phyloP scores from a whole-genome alignment of 2,329 filamentous ascomycete species.

The Arthrobotrys megalospora region DNA sequence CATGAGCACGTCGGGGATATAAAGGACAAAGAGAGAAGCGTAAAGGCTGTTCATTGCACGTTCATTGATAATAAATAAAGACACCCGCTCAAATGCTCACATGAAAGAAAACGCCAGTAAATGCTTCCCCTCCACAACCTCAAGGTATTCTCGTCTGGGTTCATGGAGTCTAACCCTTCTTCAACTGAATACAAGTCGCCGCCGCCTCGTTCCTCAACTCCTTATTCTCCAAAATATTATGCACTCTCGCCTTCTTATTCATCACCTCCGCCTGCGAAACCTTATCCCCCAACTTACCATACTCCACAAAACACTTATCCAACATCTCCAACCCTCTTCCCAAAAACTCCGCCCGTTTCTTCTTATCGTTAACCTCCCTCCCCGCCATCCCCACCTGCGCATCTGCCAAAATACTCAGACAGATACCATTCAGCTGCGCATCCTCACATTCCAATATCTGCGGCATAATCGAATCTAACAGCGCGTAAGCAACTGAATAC shows the following conservation, averaged over 20 bases:
- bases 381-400: conserved; percentile 84
- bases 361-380: conserved; percentile 65
- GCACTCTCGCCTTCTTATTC: conserved; percentile 84
- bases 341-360: conserved; percentile 73
- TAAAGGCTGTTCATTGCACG: too few relatives aligned
- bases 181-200: conserved; percentile 76
- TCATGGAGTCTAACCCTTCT: conserved; percentile 66
- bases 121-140: conserved; percentile 7
- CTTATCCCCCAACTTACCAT: conserved; percentile 77
- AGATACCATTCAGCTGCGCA: conserved; percentile 74
- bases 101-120: conserved; percentile 7
- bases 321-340: conserved; percentile 75
- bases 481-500: conserved; percentile 76
- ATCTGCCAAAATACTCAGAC: conserved; percentile 81
- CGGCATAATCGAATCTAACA: conserved; percentile 80
- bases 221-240: conserved; percentile 78
- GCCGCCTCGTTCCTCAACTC: conserved; percentile 77
- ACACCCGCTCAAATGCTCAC: too few relatives aligned
- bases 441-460: conserved; percentile 81
- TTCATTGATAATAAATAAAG: too few relatives aligned
- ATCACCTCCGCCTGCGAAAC: conserved; percentile 82
- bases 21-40: not conserved
- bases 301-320: conserved; percentile 76
- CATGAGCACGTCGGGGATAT: not conserved
- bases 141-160: not conserved